These are phyloP conservation scores for Neopestalotiopsis sp. DNA, from an alignment of 2,329 filamentous ascomycete species.

Conservation along the genomic window DNA sequence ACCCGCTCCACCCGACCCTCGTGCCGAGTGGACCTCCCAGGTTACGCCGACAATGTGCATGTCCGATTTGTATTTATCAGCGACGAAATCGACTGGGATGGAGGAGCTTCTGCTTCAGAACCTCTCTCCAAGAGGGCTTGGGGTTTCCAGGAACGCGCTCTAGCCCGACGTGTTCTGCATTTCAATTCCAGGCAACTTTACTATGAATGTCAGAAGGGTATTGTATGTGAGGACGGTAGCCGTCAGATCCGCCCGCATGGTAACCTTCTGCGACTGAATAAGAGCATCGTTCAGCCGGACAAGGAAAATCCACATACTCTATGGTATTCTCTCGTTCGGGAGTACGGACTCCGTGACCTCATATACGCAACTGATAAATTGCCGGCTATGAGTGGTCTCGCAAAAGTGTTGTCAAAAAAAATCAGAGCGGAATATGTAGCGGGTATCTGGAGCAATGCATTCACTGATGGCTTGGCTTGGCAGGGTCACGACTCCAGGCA, in stretches of 20 bases:
- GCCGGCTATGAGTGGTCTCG: conserved; percentile 26
- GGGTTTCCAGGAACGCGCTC: conserved; percentile 18
- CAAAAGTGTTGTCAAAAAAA: conserved; percentile 20
- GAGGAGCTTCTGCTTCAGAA: not conserved
- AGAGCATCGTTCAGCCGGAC: not conserved
- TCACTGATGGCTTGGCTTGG: conserved; percentile 25
- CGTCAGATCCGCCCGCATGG: not conserved
- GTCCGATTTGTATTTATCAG: conserved; percentile 1
- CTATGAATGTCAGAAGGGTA: conserved; percentile 14
- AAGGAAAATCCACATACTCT: not conserved
- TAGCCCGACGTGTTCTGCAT: conserved; percentile 19
- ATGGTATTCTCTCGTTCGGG: not conserved
- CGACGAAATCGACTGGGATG: conserved; percentile 9
- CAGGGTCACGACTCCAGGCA: conserved; percentile 14
- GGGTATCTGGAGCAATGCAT: conserved; percentile 24
- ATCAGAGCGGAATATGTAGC: conserved; percentile 23
- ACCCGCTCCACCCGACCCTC: not conserved
- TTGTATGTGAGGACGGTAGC: conserved; percentile 19
- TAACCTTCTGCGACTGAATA: not conserved
- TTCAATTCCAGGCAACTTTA: conserved; percentile 16
- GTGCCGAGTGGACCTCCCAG: conserved; percentile 12
- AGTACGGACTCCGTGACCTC: conserved; percentile 18
- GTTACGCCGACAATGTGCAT: conserved; percentile 17
- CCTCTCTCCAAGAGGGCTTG: conserved; percentile 13
- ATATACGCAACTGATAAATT: conserved; percentile 24